Evolutionary conservation across 2,329 filamentous ascomycete genomes (phyloP).

Genomic region (Hypoxylon sp.): DNA sequence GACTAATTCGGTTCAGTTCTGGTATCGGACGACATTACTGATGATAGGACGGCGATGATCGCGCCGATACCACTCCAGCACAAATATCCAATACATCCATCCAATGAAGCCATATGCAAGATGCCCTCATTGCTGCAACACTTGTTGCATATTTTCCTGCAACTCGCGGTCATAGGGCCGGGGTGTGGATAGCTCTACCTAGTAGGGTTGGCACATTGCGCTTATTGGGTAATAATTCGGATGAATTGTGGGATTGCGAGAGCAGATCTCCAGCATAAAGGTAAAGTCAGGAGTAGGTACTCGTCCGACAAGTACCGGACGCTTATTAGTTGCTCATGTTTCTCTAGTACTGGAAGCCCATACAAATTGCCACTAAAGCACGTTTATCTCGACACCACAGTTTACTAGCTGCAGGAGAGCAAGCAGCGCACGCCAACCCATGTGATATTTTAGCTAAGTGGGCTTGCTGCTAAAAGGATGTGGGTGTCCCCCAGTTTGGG

Average conservation of each 20-base stretch:
- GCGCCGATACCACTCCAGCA: constrained; percentile 42
- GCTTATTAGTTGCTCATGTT: constrained; percentile 34
- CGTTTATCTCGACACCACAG: constrained; percentile 48
- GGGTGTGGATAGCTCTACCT: constrained; percentile 41
- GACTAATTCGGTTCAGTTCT: constrained; percentile 44
- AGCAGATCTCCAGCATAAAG: constrained; percentile 38
- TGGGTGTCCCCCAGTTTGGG: constrained; percentile 39
- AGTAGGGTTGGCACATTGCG: constrained; percentile 32
- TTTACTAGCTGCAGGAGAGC: constrained; percentile 37
- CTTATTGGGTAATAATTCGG: constrained; percentile 46
- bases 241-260: constrained; percentile 46
- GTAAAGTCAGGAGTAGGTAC: constrained; percentile 29
- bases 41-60: constrained; percentile 43
- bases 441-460: constrained; percentile 42
- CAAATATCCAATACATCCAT: constrained; percentile 44
- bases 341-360: constrained; percentile 34
- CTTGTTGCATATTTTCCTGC: constrained; percentile 43
- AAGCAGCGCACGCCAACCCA: constrained; percentile 35
- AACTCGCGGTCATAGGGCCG: constrained; percentile 47
- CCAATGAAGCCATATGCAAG: constrained; percentile 47
- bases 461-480: constrained; percentile 45
- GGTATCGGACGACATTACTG: constrained; percentile 41
- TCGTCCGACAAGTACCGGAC: constrained; percentile 43
- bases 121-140: constrained; percentile 46
- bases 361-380: constrained; percentile 46